Evolutionary conservation across 768 basidiomycete genomes (phyloP).

Genomic region (Serendipita vermifera): DNA sequence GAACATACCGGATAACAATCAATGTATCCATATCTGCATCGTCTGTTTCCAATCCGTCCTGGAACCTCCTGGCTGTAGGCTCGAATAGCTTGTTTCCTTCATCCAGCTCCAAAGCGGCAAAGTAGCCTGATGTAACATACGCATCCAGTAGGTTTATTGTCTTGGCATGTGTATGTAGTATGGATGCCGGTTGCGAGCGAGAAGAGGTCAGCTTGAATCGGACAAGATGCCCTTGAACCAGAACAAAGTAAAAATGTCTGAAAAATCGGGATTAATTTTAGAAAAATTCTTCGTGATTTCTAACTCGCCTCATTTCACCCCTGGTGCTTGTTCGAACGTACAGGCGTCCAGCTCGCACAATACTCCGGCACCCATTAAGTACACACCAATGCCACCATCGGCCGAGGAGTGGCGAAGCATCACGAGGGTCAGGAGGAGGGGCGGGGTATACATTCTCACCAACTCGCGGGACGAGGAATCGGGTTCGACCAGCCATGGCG

Average conservation of each 20-base stretch:
- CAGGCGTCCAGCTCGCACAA: constrained; percentile 58
- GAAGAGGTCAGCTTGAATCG: constrained; percentile 52
- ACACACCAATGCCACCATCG: constrained; percentile 81
- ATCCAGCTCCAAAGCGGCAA: constrained; percentile 52
- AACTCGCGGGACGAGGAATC: constrained; percentile 30
- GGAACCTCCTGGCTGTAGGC: constrained; percentile 62
- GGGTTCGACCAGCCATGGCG: constrained; percentile 29
- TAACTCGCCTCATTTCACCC: constrained; percentile 65
- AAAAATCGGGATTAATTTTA: not conserved
- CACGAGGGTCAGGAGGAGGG: constrained; percentile 38
- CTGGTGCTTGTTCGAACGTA: constrained; percentile 57
- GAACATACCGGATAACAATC: constrained; percentile 64
- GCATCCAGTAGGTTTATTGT: constrained; percentile 55
- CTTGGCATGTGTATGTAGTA: constrained; percentile 44
- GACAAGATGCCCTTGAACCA: constrained; percentile 63
- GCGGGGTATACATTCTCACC: constrained; percentile 35
- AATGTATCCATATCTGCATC: constrained; percentile 81
- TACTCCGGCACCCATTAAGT: constrained; percentile 61
- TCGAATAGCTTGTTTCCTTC: constrained; percentile 34
- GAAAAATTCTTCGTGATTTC: not conserved
- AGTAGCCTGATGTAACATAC: constrained; percentile 78
- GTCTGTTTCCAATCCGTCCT: constrained; percentile 78
- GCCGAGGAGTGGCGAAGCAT: constrained; percentile 43
- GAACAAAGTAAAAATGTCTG: constrained; percentile 56
- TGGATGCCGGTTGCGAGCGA: constrained; percentile 23